phyloP scores from a whole-genome alignment of 768 basidiomycete genomes.

The Hericium alpestre region DNA sequence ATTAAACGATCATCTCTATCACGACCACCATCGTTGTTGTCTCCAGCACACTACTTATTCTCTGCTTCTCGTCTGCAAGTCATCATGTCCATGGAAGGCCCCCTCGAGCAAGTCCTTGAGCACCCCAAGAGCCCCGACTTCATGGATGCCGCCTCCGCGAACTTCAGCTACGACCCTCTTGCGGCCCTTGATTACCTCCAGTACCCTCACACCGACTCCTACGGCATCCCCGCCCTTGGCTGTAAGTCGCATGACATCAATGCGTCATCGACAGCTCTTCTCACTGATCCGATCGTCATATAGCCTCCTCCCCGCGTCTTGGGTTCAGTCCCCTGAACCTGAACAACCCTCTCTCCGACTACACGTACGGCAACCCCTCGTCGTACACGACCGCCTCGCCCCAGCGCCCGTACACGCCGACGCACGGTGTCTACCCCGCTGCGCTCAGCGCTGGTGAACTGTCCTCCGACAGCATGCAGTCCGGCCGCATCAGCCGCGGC shows the following conservation, averaged over 20 bases:
- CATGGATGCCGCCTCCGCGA: conserved; percentile 30
- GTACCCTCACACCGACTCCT: conserved; percentile 51
- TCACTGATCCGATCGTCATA: conserved; percentile 5
- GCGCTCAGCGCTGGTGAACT: conserved; percentile 61
- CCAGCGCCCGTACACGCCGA: conserved; percentile 60
- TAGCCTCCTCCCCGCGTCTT: conserved; percentile 43
- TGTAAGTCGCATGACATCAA: conserved; percentile 33
- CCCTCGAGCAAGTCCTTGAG: conserved; percentile 36
- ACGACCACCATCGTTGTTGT: conserved; percentile 13
- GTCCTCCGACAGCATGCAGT: conserved; percentile 60
- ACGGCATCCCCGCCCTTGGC: conserved; percentile 49
- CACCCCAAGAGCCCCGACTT: conserved; percentile 40
- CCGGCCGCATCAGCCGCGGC: conserved; percentile 57
- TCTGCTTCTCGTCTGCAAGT: conserved; percentile 4
- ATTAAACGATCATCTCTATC: conserved; percentile 14
- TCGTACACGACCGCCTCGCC: conserved; percentile 44
- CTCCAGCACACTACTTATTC: conserved; percentile 6
- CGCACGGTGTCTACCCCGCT: conserved; percentile 60
- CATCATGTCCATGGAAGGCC: conserved; percentile 33
- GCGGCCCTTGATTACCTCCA: conserved; percentile 51
- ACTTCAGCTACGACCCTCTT: conserved; percentile 35
- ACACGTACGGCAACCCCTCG: conserved; percentile 44
- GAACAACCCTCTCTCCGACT: conserved; percentile 46
- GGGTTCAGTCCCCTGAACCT: conserved; percentile 56
- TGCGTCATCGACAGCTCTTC: neutral